Base-by-base conservation (phyloP, 768 basidiomycete genomes). In the Punctularia strigosozonata region DNA sequence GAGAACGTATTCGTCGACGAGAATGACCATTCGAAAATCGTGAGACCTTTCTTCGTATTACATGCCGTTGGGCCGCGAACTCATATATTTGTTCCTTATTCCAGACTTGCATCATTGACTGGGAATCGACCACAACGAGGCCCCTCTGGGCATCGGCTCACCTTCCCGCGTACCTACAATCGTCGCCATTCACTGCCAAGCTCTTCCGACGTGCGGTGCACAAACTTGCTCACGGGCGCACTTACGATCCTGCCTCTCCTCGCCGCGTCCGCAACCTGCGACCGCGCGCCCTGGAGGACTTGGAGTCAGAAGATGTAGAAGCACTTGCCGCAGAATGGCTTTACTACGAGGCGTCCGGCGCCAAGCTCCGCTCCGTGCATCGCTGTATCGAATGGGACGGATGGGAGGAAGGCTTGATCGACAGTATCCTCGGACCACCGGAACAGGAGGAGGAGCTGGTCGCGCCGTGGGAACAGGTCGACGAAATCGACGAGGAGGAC, bases 61-160 rank as follows among this genome's bases (percentile, higher is more conserved):
- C n/a, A n/a, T n/a, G n/a, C n/a, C n/a, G n/a, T n/a, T 36, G 31
- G n/a, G 25, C 18, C 1, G 36, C 4, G 6, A 28, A 25, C 32
- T 30, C 21, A 30, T 43, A 17, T 4, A 22, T 37, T 44, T 18
- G 12, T 21, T 36, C 5, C 17, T 5, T 36, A 23, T 26, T 39
- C 7, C 50, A 90, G 87, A 83, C 84, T 1, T 84, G 83, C 50
- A 73, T 90, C 42, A 89, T 90, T 30, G 87, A 90, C 49, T 88
- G 84, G 86, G 86, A 90, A 54, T 84, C 86, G 13, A 88, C 86
- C n/a, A 85, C 83, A 8, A 85, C 78, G 6, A 70, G 87, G 12
- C 87, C 86, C 4, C 68, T 90, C 15, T 89, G 85, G 85, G 79
- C 81, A 15, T 79, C 76, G 42, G 83, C 87, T 0, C 86, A 90